Base-by-base conservation (phyloP, 1,284 basidiomycete genomes). In the Ustilago esculenta region DNA sequence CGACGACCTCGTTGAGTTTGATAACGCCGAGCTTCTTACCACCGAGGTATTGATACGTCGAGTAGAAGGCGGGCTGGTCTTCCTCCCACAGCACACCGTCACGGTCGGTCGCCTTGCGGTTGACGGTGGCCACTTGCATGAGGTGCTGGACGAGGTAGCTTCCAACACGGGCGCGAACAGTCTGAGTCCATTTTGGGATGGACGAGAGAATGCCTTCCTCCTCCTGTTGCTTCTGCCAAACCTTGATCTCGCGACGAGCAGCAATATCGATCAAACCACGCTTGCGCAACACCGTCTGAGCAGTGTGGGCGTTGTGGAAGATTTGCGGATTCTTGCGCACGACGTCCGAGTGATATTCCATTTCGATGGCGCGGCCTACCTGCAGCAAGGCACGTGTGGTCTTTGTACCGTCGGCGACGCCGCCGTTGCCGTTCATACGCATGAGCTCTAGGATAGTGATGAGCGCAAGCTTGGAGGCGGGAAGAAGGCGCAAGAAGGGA, bases 11-110 rank as follows among this genome's bases (percentile, higher is more conserved):
- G 82, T 98, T 97, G 58, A 96, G 84, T 79, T 89, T 89, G 81
- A 98, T 90, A 33, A 98, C 89, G 33, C 95, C 95, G 5, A 96
- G 86, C 83, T 92, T 95, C 73, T 90, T 89, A 0, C 95, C 94
- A 17, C 92, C 88, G n/a, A 90, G 82, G 79, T 96, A 97, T 83
- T 98, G 94, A 81, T 97, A 97, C 2, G 88, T 86, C 79, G 97
- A 92, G 63, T 88, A 90, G 83, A 98, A 95, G 0, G 94, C 95
- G 0, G 92, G 91, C 75, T 98, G 95, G 15, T 86, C 84, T 83
- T 98, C 94, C 35, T 75, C 72, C 79, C 80, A 77, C 33, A 76
- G 35, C 18, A 71, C 42, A 46, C 79, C 73, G 41, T 79, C 72
- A 25, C 75, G 61, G 51, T 81, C 80, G 20, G 47, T 61, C 23